Evolutionary conservation across 192 early-diverging fungal species (phyloP).

Genomic region (Backusella luteola): DNA sequence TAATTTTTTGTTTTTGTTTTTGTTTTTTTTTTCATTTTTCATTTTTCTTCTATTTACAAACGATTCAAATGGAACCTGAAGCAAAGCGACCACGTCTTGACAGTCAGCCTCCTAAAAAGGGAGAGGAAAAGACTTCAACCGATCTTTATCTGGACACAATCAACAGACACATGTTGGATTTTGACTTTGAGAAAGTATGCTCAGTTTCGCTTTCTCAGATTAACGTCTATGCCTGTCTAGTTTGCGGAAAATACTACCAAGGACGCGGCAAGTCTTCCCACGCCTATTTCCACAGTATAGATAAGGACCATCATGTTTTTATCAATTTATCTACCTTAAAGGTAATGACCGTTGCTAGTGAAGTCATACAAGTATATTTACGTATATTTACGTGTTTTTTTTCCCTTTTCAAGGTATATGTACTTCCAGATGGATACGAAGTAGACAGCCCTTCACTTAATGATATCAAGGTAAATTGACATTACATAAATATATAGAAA

Average conservation of each 20-base stretch:
- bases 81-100: constrained; percentile 20
- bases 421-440: constrained; percentile 94
- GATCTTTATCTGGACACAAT: constrained; percentile 82
- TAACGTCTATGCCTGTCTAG: constrained; percentile 95
- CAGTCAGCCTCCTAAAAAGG: neutral
- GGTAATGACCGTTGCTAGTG: constrained; percentile 24
- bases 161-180: constrained; percentile 85
- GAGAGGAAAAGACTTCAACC: constrained; percentile 29
- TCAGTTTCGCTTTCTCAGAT: constrained; percentile 89
- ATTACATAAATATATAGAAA: neutral
- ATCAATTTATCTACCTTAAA: constrained; percentile 85
- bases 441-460: constrained; percentile 80
- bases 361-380: neutral
- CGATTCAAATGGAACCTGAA: constrained; percentile 12
- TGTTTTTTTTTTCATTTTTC: neutral
- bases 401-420: constrained; percentile 60
- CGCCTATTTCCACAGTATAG: constrained; percentile 94
- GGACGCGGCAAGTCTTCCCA: constrained; percentile 88
- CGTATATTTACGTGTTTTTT: neutral
- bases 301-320: constrained; percentile 95
- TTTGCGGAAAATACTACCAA: constrained; percentile 96
- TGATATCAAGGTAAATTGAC: constrained; percentile 79
- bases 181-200: constrained; percentile 98
- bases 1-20: neutral
- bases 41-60: neutral